These are phyloP conservation scores for Capsicum baccatum DNA, from an alignment of 257 asterid genomes.

Conservation along the genomic window DNA sequence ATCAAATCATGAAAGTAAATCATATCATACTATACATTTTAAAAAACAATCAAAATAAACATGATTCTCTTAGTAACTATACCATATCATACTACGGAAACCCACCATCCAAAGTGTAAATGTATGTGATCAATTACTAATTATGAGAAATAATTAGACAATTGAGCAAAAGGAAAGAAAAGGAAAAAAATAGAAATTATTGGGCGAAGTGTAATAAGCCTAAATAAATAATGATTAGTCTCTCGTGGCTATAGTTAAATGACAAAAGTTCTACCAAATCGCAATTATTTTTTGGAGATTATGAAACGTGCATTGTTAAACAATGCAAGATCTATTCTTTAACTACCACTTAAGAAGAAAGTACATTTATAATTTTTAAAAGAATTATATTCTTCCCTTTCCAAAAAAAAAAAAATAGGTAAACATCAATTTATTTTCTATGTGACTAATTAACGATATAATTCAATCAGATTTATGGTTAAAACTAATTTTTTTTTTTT, in stretches of 20 bases:
- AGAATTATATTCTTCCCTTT: too few species aligned
- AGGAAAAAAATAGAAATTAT: background rate
- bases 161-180: background rate
- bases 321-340: background rate
- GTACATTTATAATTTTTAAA: too few species aligned
- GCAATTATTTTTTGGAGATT: background rate
- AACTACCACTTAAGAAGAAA: background rate
- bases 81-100: too few species aligned
- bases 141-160: background rate
- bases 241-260: constrained; percentile 1
- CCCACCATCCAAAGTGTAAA: background rate
- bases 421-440: too few species aligned
- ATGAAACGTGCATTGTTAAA: constrained; percentile 9
- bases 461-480: too few species aligned
- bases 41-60: too few species aligned
- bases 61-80: too few species aligned
- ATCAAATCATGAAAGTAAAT: too few species aligned
- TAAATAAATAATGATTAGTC: background rate
- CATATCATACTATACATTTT: too few species aligned
- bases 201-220: constrained; percentile 23
- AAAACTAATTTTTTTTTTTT: too few species aligned
- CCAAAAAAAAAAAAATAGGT: too few species aligned
- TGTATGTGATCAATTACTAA: background rate
- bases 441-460: too few species aligned
- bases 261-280: constrained; percentile 8